Evolutionary conservation across 176 grass and related monocot genomes (phyloP).

Genomic region (Eleusine coracana): DNA sequence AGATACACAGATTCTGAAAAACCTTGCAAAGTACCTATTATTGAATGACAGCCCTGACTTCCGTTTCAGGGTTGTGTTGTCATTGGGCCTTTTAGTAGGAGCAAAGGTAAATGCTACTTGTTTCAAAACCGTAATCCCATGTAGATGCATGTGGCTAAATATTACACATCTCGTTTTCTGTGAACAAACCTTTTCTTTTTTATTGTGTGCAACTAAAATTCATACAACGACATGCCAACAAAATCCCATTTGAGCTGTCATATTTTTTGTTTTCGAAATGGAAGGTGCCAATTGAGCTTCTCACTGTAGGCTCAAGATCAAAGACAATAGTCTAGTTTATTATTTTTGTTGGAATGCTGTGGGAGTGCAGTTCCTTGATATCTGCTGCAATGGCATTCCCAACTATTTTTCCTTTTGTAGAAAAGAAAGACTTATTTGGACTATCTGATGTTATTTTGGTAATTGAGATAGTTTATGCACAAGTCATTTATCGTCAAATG

Average conservation of each 20-base stretch:
- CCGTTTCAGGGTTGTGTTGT: conserved; percentile 78
- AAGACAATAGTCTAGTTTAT: neutral
- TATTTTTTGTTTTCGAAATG: neutral
- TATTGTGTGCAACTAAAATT: neutral
- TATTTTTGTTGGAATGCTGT: conserved; percentile 16
- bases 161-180: conserved; percentile 2
- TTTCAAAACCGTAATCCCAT: conserved; percentile 3
- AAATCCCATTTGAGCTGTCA: conserved; percentile 14
- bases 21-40: conserved; percentile 80
- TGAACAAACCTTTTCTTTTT: conserved; percentile 15
- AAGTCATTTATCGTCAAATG: neutral
- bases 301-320: conserved; percentile 11
- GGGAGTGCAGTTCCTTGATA: neutral
- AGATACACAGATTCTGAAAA: conserved; percentile 76
- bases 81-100: conserved; percentile 80
- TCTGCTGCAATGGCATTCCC: neutral
- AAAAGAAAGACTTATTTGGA: conserved; percentile 12
- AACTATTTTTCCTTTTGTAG: conserved; percentile 3
- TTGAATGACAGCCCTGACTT: conserved; percentile 85
- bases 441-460: conserved; percentile 6
- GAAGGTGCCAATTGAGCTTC: conserved; percentile 22
- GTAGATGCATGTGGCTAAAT: conserved; percentile 2
- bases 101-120: conserved; percentile 73
- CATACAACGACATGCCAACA: neutral
- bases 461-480: conserved; percentile 13